phyloP scores from a whole-genome alignment of 441 rosid species.

The Manihot esculenta region DNA sequence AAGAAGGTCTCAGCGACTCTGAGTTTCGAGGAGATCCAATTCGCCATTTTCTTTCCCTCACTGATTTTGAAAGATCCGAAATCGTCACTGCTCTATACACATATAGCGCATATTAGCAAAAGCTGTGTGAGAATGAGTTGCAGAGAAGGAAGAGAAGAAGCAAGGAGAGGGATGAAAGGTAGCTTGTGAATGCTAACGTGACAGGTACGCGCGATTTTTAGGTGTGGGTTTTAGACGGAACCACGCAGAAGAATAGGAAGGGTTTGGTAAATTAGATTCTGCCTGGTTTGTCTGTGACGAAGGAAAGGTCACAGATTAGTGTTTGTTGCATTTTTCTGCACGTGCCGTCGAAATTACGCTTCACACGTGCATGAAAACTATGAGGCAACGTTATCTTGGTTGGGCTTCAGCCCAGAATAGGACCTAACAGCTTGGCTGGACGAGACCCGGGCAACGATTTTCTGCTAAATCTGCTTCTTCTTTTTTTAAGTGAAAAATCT shows the following conservation, averaged over 20 bases:
- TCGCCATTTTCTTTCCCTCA: slow-evolving; percentile 46
- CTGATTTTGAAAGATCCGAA: background rate
- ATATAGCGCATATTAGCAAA: slow-evolving; percentile 21
- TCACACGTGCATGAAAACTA: no score
- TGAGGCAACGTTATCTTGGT: no score
- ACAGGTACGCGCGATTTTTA: background rate
- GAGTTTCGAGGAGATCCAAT: slow-evolving; percentile 97
- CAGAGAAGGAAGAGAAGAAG: slow-evolving; percentile 18
- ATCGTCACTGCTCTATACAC: background rate
- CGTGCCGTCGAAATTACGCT: background rate
- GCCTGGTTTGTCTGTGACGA: background rate
- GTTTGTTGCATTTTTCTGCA: background rate
- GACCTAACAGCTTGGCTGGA: no score
- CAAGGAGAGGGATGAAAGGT: background rate
- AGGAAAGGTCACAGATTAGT: background rate
- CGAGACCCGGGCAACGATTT: no score
- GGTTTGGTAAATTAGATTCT: background rate
- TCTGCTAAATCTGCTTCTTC: no score
- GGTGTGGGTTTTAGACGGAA: background rate
- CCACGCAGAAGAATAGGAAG: background rate
- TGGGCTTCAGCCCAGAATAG: no score
- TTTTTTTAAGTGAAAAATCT: no score
- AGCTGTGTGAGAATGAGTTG: slow-evolving; percentile 10
- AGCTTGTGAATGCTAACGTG: slow-evolving; percentile 8
- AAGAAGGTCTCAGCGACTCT: slow-evolving; percentile 92